phyloP scores from a whole-genome alignment of 495 filamentous ascomycete species.

The Aeminium ludgeri region DNA sequence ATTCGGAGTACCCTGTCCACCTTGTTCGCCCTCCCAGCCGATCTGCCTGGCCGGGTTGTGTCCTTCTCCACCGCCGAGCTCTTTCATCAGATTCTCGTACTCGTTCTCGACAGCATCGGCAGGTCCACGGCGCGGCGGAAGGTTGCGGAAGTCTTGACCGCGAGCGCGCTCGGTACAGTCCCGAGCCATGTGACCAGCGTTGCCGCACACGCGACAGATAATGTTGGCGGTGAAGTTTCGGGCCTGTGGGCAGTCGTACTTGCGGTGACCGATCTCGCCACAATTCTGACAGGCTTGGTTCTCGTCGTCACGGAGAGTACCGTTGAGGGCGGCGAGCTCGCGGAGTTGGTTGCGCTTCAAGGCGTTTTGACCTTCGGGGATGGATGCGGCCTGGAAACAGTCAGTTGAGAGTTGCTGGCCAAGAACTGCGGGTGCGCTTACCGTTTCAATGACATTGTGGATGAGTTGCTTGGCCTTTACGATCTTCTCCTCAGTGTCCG shows the following conservation, averaged over 20 bases:
- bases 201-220: slow-evolving; percentile 96
- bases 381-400: slow-evolving; percentile 95
- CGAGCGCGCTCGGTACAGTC: slow-evolving; percentile 87
- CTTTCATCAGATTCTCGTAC: slow-evolving; percentile 97
- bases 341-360: slow-evolving; percentile 96
- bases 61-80: slow-evolving; percentile 66
- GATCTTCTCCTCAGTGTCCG: slow-evolving; percentile 95
- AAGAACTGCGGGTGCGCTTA: slow-evolving; percentile 33
- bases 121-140: slow-evolving; percentile 42
- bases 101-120: slow-evolving; percentile 86
- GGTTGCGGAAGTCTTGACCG: slow-evolving; percentile 82
- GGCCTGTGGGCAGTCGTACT: slow-evolving; percentile 96
- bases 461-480: slow-evolving; percentile 95
- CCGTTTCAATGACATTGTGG: slow-evolving; percentile 94
- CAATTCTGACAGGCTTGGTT: slow-evolving; percentile 99
- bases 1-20: slow-evolving; percentile 24
- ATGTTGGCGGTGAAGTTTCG: slow-evolving; percentile 96
- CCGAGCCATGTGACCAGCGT: slow-evolving; percentile 81
- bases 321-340: slow-evolving; percentile 91
- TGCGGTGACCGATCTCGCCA: slow-evolving; percentile 96
- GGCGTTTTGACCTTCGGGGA: slow-evolving; percentile 94
- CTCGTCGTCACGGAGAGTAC: slow-evolving; percentile 94
- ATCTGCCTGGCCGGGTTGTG: slow-evolving; percentile 69
- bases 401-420: slow-evolving; percentile 20
- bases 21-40: slow-evolving; percentile 51